Evolutionary conservation across 2,329 filamentous ascomycete species (phyloP), one percentile per base, ranked within the genome.

Genomic region (Neoarthrinium moseri): DNA sequence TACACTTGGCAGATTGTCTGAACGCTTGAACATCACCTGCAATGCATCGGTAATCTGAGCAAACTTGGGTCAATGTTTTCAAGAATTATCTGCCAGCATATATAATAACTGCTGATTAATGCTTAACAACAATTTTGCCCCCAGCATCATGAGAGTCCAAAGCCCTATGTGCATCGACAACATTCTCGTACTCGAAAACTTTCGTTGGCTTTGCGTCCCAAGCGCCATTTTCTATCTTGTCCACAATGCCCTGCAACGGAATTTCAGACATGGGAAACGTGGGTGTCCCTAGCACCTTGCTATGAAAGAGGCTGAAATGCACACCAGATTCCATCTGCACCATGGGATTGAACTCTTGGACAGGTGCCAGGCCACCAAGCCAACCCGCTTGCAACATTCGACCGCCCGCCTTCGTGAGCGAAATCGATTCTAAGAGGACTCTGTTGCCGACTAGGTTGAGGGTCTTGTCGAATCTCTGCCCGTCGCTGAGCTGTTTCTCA

Each of bases 251-350:
- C 30, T 62, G 60, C 24, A 73, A 48, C 5, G 67, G 69, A n/a
- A 72, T 60, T 17, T 55, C 57, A 0, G 62, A 64, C 23, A 72
- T 39, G 6, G 69, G 63, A 40, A 70, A 71, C 13, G 61, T 66
- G 0, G 51, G 48, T 2, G 43, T 59, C 5, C 62, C 68, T 27
- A 72, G 55, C 3, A 65, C 63, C 41, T 64, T 65, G 47, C 68
- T 72, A 5, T 65, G 61, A 52, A 72, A 74, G 23, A 74, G 59
- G 47, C 64, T 72, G 46, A 74, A 71, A 47, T 73, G 69, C n/a
- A 73, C 68, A 0, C 69, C 70, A 18, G 62, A 60, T 13, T 63
- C 60, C 70, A 74, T 74, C 54, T 73, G 61, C 6, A 71, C 35
- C 51, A 74, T 60, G 2, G 69, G 71, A 48, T 72, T 72, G 54